Percentiles rank a stretch among this genome's conserved stretches.
Conservation (phyloP, 306 rosid genomes). For the Cicer cuneatum region DNA sequence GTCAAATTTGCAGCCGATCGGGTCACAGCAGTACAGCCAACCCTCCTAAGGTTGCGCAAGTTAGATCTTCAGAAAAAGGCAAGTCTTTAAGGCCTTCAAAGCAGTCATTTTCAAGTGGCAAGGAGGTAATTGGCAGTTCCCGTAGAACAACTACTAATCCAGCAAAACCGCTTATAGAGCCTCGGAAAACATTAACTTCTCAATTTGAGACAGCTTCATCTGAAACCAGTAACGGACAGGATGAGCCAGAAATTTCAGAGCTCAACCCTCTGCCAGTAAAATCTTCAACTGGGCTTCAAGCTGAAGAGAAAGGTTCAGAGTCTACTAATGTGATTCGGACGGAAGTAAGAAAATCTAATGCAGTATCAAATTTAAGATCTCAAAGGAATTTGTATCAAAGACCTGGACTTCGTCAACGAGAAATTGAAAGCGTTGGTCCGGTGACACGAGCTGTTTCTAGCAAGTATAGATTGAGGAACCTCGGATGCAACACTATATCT, state of each 20-base stretch:
- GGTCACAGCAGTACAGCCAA: conserved; percentile 65
- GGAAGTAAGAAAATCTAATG: conserved; percentile 61
- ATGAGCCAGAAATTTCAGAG: conserved; percentile 62
- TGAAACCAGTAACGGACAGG: conserved; percentile 70
- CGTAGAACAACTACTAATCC: conserved; percentile 55
- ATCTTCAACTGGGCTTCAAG: conserved; percentile 49
- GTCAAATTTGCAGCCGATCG: conserved; percentile 58
- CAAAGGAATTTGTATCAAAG: conserved; percentile 58
- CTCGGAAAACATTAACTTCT: conserved; percentile 54
- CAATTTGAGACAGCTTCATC: conserved; percentile 69
- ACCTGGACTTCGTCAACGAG: conserved; percentile 56
- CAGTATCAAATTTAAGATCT: conserved; percentile 54
- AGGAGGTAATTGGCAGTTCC: conserved; percentile 72
- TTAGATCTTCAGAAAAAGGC: conserved; percentile 55
- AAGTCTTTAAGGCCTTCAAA: conserved; percentile 58
- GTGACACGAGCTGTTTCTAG: conserved; percentile 53
- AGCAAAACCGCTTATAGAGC: conserved; percentile 52
- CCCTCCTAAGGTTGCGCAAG: conserved; percentile 58
- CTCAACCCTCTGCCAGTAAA: conserved; percentile 49
- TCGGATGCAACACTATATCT: conserved; percentile 67
- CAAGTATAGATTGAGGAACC: conserved; percentile 63
- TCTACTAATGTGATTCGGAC: conserved; percentile 44
- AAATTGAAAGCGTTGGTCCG: conserved; percentile 52
- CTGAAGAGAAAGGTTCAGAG: conserved; percentile 40
- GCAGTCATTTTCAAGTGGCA: conserved; percentile 55